Base-by-base conservation (phyloP, 176 grass and related monocot species). In the Dactylis glomerata region DNA sequence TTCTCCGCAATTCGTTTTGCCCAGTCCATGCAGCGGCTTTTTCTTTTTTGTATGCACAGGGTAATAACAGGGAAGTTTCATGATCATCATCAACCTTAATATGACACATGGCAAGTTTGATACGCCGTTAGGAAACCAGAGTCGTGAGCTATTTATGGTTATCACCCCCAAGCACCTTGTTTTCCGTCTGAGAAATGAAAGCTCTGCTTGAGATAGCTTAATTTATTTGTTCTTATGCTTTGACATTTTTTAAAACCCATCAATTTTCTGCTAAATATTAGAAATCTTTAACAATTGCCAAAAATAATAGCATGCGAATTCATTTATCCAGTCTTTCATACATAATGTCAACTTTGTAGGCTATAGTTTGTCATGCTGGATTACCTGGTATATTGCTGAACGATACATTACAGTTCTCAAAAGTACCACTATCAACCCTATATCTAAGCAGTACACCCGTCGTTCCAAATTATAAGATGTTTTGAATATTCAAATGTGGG, bases 361-460 rank as follows among this genome's bases (percentile, higher is more conserved):
- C 31, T 71, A 79, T 79, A 80, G n/a, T 65, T 47, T 76, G 10
- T 76, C 71, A 68, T 27, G 49, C 36, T 67, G 37, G 67, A 70
- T 70, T 70, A 70, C 34, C 34, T 41, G 17, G 9, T 51, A 71
- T 79, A 30, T 36, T 30, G 12, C 32, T 73, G 58, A 33, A 61
- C 6, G 34, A 70, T 22, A 40, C 8, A 69, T 19, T 70, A 68
- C 30, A 47, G 19, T 47, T 74, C 52, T 61, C 22, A 56, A 78
- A 50, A 27, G 49, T 70, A 81, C 26, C 27, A 51, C 58, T 54
- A 47, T 51, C 81, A 70, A 73, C 54, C 47, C 45, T 32, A 41
- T 10, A 57, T 57, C n/a, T 57, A 24, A 11, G 6, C n/a, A n/a
- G n/a, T n/a, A n/a, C n/a, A n/a, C n/a, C n/a, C n/a, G n/a, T n/a